Conservation (phyloP, 345 rosid species). For the Odontarrhena argentea region DNA sequence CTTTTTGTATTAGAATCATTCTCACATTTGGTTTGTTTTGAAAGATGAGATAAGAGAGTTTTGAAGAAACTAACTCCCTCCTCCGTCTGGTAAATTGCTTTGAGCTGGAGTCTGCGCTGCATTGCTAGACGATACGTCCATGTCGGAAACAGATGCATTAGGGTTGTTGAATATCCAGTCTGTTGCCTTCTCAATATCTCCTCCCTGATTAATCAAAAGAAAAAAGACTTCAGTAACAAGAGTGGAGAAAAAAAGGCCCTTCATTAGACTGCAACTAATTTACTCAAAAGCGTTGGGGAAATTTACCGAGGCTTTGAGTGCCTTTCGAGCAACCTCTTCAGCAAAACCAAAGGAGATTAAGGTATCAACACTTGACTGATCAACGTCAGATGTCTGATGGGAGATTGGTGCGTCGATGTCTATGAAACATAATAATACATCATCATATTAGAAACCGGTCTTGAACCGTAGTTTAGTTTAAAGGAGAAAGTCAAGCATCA, state of each 20-base stretch:
- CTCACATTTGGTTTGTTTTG: not conserved
- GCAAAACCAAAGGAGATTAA: slow-evolving; percentile 88
- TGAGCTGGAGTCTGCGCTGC: slow-evolving; percentile 44
- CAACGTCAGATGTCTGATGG: slow-evolving; percentile 47
- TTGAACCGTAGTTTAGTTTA: not conserved
- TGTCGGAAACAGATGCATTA: slow-evolving; percentile 67
- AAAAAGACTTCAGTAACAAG: not conserved
- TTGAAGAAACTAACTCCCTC: slow-evolving; percentile 74
- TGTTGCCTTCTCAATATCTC: slow-evolving; percentile 93
- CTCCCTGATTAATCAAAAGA: slow-evolving; percentile 50
- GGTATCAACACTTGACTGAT: slow-evolving; percentile 73
- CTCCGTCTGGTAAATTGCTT: slow-evolving; percentile 71
- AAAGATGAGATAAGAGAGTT: slow-evolving; percentile 21
- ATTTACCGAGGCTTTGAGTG: slow-evolving; percentile 79
- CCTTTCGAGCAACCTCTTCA: slow-evolving; percentile 83
- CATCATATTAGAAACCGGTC: slow-evolving; percentile 12
- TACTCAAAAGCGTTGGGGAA: not conserved
- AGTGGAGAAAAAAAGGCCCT: not conserved
- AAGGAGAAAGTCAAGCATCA: slow-evolving; percentile 9
- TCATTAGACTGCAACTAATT: not conserved
- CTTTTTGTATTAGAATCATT: not conserved
- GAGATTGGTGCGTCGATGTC: slow-evolving; percentile 81
- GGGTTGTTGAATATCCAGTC: slow-evolving; percentile 99
- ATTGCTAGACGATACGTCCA: slow-evolving; percentile 69
- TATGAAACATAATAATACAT: slow-evolving; percentile 37